A percentile compares a stretch with the other conserved stretches of the same genome.
Evolutionary conservation across 345 rosid species (phyloP).

Genomic region (Luvunga scandens): DNA sequence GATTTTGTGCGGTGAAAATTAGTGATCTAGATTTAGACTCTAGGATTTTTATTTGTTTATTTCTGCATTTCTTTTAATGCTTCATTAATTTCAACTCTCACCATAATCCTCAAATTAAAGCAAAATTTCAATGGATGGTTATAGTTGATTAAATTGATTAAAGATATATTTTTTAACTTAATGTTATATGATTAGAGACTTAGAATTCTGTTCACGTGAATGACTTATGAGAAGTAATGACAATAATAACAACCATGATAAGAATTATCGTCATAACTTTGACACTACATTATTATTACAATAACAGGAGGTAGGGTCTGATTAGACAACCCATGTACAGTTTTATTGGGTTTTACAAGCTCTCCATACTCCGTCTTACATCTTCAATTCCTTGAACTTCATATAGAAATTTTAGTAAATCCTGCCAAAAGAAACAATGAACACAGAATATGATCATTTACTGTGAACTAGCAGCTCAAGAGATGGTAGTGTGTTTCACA

Average conservation of each 20-base stretch:
- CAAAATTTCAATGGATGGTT: too few species aligned
- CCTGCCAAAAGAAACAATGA: background rate
- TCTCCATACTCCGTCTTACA: background rate
- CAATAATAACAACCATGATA: too few species aligned
- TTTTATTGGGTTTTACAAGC: background rate
- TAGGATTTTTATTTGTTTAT: too few species aligned
- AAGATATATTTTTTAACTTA: too few species aligned
- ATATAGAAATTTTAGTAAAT: background rate
- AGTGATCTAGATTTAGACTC: background rate
- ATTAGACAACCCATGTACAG: background rate
- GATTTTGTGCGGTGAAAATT: too few species aligned
- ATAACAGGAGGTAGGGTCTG: background rate
- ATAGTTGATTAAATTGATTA: too few species aligned
- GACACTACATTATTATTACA: background rate
- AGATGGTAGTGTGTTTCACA: too few species aligned
- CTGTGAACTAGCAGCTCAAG: background rate
- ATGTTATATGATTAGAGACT: too few species aligned
- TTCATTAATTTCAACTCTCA: too few species aligned
- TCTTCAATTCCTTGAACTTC: background rate
- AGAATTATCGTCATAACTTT: background rate
- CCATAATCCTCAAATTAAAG: too few species aligned
- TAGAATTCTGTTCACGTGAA: too few species aligned
- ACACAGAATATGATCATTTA: background rate
- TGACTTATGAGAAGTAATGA: too few species aligned
- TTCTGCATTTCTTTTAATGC: background rate